phyloP scores from a whole-genome alignment of 352 stramenopile genomes.

The Halophytophthora batemanensis region DNA sequence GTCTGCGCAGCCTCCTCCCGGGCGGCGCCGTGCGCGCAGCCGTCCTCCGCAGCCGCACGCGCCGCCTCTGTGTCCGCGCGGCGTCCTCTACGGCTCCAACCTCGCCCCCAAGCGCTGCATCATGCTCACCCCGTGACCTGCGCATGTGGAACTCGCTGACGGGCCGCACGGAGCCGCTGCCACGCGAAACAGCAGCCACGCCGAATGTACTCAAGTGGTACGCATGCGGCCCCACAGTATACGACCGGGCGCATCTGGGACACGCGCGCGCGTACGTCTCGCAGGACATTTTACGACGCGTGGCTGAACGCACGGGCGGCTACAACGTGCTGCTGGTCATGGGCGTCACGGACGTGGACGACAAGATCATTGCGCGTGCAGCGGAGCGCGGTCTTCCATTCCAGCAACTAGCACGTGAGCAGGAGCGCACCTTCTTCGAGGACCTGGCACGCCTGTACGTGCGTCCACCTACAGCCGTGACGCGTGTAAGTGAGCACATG shows the following conservation, averaged over 20 bases:
- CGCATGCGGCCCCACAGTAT: slow-evolving; percentile 98
- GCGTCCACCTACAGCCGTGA: slow-evolving; percentile 54
- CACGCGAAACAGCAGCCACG: slow-evolving; percentile 28
- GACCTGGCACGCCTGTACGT: slow-evolving; percentile 67
- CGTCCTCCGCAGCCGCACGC: too few relatives aligned
- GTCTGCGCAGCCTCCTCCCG: too few relatives aligned
- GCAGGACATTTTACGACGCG: slow-evolving; percentile 91
- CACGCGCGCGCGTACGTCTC: slow-evolving; percentile 95
- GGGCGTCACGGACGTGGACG: slow-evolving; percentile 98
- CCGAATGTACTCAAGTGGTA: slow-evolving; percentile 92
- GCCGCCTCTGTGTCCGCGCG: not conserved
- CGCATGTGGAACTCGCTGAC: slow-evolving; percentile 60
- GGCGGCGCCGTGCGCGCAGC: too few relatives aligned
- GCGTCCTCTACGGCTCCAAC: not conserved
- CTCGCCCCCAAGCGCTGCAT: too few relatives aligned
- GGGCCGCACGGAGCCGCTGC: slow-evolving; percentile 38
- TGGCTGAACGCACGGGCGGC: slow-evolving; percentile 85
- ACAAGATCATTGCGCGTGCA: slow-evolving; percentile 95
- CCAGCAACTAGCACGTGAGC: slow-evolving; percentile 36
- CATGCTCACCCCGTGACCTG: slow-evolving; percentile 15
- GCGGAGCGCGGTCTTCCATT: slow-evolving; percentile 46
- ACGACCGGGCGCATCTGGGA: slow-evolving; percentile 96
- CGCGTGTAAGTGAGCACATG: slow-evolving; percentile 95
- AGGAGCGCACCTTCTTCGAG: slow-evolving; percentile 69
- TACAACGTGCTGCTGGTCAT: slow-evolving; percentile 95